phyloP scores from a whole-genome alignment of 139 green algal species.

The Ettlia oleoabundans region DNA sequence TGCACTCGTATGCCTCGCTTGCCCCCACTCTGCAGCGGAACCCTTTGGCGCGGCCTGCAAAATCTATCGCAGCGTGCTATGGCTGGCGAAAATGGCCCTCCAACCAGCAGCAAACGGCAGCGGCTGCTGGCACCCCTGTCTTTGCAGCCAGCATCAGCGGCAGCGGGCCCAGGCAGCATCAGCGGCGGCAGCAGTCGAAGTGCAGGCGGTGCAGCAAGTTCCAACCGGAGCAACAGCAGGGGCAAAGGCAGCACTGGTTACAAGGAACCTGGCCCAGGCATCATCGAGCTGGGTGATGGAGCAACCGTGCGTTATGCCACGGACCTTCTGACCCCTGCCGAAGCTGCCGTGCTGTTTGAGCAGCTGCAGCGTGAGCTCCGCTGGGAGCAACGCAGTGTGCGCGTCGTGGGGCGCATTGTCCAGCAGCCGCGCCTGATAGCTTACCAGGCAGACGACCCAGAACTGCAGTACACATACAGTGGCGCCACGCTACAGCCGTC shows the following conservation, averaged over 20 bases:
- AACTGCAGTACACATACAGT: conserved; percentile 68
- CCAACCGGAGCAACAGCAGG: too few species aligned
- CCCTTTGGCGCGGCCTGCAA: too few species aligned
- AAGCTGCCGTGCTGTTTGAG: conserved; percentile 12
- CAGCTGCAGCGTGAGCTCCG: conserved; percentile 28
- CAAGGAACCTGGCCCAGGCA: neutral
- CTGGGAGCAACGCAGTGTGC: conserved; percentile 56
- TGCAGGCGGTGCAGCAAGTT: too few species aligned
- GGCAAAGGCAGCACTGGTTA: neutral
- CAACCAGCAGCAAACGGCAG: neutral
- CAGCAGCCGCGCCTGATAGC: conserved; percentile 68
- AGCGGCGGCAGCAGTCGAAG: too few species aligned
- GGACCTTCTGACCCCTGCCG: neutral
- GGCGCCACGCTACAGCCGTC: conserved; percentile 40
- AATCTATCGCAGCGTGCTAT: too few species aligned
- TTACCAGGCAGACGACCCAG: conserved; percentile 57
- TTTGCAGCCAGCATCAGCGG: neutral
- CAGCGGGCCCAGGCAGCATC: neutral
- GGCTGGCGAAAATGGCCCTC: neutral
- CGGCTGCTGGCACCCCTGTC: neutral
- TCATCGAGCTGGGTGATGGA: conserved; percentile 3
- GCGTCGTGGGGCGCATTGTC: conserved; percentile 47
- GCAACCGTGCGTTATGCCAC: neutral
- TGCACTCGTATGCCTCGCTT: too few species aligned
- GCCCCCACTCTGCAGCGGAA: neutral